Base-by-base conservation (phyloP, 371 early-diverging fungal species). In the Fennellomyces sp. region DNA sequence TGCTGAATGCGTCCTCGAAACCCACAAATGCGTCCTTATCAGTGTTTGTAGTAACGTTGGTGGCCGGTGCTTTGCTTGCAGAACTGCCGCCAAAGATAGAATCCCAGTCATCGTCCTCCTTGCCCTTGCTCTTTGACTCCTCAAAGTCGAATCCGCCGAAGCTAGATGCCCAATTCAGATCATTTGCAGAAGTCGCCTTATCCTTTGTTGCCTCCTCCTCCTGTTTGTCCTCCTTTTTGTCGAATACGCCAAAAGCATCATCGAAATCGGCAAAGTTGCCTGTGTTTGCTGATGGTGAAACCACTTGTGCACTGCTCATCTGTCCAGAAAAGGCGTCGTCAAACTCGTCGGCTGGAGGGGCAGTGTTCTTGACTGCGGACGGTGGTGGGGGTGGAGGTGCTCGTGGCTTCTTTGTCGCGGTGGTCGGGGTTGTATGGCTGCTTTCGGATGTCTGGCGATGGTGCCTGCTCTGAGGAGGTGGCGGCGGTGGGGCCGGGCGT, bases 381-480 rank as follows among this genome's bases (percentile, higher is more conserved):
- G 45, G 45, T 21, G 45, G 45, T 21, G 45, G 45, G 0, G 45
- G 45, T 45, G 45, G 45, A 21, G 45, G 45, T 2, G 45, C 45
- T 5, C 45, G 45, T 1, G 45, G 45, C 23, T 45, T 45, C 21
- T 45, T 45, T 45, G 54, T 39, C 3, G 66, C 23, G 11, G 61
- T 17, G 10, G 58, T 17, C 5, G 65, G 26, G 6, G 52, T 55
- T 54, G 31, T 59, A 35, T 41, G 55, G 26, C 58, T 51, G 13
- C 30, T 60, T 52, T 76, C 78, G 31, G 70, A 68, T 4, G 70
- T 23, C 51, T 69, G 64, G 21, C 69, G 70, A 51, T 69, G 74
- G 47, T 73, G 74, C 59, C 80, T 71, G 38, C 76, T 73, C 52
- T 75, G 76, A n/a, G 81, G 74, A 39, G 81, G 80, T 7, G 80